Percentiles rank a stretch among this genome's conserved stretches.
Evolutionary conservation across 768 basidiomycete species (phyloP).

Genomic region (Termitomyces eurrhizus): DNA sequence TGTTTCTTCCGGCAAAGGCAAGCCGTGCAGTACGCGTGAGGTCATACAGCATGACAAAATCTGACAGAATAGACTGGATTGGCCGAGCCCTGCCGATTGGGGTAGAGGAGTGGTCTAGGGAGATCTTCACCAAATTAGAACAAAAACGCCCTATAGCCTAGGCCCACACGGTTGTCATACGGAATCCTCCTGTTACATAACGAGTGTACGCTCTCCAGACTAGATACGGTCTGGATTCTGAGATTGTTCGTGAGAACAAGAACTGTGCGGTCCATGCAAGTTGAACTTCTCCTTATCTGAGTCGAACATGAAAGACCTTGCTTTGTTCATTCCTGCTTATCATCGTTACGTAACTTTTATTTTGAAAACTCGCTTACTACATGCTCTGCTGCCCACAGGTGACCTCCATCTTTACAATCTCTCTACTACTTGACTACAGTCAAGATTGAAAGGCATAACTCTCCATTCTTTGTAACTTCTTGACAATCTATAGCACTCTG

Average conservation of each 20-base stretch:
- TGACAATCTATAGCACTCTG: background rate
- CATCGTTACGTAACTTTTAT: background rate
- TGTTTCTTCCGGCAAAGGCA: background rate
- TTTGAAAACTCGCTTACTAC: no score
- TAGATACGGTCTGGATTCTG: background rate
- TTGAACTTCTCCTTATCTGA: background rate
- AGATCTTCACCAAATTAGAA: slow-evolving; percentile 41
- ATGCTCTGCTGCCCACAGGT: no score
- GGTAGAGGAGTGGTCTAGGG: background rate
- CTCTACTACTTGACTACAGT: background rate
- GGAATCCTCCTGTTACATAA: background rate
- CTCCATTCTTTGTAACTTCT: background rate
- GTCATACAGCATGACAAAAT: background rate
- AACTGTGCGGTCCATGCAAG: background rate
- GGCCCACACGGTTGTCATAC: background rate
- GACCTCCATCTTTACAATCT: background rate
- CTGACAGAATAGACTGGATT: background rate
- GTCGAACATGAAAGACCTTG: background rate
- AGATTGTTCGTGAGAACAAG: background rate
- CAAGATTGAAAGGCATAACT: background rate
- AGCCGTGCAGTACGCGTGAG: slow-evolving; percentile 3
- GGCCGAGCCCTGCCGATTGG: slow-evolving; percentile 3
- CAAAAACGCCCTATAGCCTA: background rate
- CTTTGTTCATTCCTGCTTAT: background rate
- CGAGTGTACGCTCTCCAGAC: background rate